phyloP scores from a whole-genome alignment of 1,139 yeast genomes.

The Sugiyamaella xylanicola region DNA sequence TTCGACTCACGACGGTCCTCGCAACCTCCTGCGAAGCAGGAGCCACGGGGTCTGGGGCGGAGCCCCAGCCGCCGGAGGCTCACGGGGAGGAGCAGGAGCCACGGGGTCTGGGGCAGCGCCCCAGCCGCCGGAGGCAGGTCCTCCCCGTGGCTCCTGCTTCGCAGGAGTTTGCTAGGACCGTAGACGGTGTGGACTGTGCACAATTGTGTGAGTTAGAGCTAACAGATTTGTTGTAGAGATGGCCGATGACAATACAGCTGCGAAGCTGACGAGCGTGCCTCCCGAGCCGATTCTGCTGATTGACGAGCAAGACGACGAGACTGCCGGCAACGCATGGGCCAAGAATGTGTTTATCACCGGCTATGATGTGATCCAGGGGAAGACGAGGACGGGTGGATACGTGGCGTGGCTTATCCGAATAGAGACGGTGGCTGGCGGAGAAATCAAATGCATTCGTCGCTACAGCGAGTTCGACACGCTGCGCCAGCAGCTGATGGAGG shows the following conservation, averaged over 20 bases:
- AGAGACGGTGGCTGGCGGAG: conserved; percentile 47
- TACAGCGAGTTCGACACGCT: conserved; percentile 65
- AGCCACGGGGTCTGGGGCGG: too few species aligned
- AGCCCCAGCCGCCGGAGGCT: too few species aligned
- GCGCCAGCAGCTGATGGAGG: conserved; percentile 46
- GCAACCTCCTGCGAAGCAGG: too few species aligned
- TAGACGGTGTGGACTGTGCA: too few species aligned
- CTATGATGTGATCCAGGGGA: conserved; percentile 22
- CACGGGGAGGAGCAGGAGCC: too few species aligned
- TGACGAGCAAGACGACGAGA: conserved; percentile 3
- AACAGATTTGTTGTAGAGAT: neutral
- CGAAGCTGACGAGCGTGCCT: conserved; percentile 6
- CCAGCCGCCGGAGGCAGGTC: too few species aligned
- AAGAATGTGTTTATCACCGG: conserved; percentile 21
- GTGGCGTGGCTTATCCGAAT: conserved; percentile 47
- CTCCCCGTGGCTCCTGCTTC: too few species aligned
- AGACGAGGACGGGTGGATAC: conserved; percentile 39
- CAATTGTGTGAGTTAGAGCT: too few species aligned
- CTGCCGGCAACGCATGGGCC: conserved; percentile 14
- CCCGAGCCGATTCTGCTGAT: conserved; percentile 16
- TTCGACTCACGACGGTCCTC: too few species aligned
- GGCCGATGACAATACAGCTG: conserved; percentile 7
- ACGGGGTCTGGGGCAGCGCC: too few species aligned
- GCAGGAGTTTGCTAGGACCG: too few species aligned
- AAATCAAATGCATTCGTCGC: conserved; percentile 57